These are phyloP conservation scores for Phalaenopsis equestris DNA, from an alignment of 106 monocot genomes.

Conservation along the genomic window DNA sequence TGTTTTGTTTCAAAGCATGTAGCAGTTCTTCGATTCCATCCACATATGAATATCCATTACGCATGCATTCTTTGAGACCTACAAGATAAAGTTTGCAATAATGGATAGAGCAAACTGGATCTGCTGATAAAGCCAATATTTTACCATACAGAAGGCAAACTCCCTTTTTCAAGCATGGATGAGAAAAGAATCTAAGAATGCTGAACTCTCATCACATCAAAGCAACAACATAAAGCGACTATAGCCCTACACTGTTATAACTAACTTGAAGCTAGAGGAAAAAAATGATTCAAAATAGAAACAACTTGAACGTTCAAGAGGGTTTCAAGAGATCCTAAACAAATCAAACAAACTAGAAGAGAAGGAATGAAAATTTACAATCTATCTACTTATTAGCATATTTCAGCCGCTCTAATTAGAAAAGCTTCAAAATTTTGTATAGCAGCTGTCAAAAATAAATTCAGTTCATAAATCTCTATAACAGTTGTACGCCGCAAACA, in stretches of 20 bases:
- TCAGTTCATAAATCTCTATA: too few species aligned
- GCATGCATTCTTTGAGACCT: conserved; percentile 94
- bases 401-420: background rate
- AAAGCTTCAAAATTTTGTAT: background rate
- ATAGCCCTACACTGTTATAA: too few species aligned
- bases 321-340: background rate
- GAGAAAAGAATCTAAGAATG: background rate
- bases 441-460: too few species aligned
- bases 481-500: too few species aligned
- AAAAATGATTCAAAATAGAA: background rate
- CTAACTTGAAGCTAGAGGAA: too few species aligned
- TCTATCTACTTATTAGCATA: background rate
- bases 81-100: conserved; percentile 4
- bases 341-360: background rate
- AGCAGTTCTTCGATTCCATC: conserved; percentile 84
- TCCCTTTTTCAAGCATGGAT: background rate
- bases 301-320: background rate
- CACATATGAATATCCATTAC: conserved; percentile 57
- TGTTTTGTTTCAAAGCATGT: conserved; percentile 48
- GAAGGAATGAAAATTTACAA: background rate
- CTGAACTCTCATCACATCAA: too few species aligned
- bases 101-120: background rate
- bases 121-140: background rate
- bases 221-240: too few species aligned
- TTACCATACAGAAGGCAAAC: background rate